phyloP scores from a whole-genome alignment of 2,329 filamentous ascomycete genomes.

The Aspergillus texensis region DNA sequence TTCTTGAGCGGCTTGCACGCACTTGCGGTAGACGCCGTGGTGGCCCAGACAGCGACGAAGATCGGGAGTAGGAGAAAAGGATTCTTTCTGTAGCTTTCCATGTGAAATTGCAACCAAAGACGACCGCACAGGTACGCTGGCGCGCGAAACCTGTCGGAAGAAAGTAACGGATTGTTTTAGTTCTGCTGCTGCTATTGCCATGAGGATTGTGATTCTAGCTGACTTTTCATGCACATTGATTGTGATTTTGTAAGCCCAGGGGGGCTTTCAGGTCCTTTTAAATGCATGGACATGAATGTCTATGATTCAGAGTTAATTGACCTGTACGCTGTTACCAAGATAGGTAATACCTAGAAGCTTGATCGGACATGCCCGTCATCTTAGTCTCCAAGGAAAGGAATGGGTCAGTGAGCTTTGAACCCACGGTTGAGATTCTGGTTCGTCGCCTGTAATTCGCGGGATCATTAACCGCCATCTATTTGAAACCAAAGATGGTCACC shows the following conservation, averaged over 20 bases:
- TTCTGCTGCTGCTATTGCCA: neutral
- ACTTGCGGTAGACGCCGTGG: constrained; percentile 18
- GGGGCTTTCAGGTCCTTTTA: neutral
- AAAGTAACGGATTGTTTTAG: neutral
- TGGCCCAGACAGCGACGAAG: constrained; percentile 22
- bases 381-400: neutral
- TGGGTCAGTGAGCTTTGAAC: neutral
- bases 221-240: neutral
- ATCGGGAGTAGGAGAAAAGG: constrained; percentile 13
- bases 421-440: neutral
- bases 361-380: neutral
- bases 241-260: neutral
- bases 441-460: neutral
- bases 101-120: constrained; percentile 17
- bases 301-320: neutral
- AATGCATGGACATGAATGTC: neutral
- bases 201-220: neutral
- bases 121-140: neutral
- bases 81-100: constrained; percentile 19
- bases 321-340: neutral
- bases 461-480: neutral
- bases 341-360: neutral
- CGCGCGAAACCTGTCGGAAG: neutral
- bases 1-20: constrained; percentile 17
- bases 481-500: neutral